Evolutionary conservation across 495 filamentous ascomycete genomes (phyloP), one percentile per base, ranked within the genome.

Genomic region (Annulohypoxylon bovei): DNA sequence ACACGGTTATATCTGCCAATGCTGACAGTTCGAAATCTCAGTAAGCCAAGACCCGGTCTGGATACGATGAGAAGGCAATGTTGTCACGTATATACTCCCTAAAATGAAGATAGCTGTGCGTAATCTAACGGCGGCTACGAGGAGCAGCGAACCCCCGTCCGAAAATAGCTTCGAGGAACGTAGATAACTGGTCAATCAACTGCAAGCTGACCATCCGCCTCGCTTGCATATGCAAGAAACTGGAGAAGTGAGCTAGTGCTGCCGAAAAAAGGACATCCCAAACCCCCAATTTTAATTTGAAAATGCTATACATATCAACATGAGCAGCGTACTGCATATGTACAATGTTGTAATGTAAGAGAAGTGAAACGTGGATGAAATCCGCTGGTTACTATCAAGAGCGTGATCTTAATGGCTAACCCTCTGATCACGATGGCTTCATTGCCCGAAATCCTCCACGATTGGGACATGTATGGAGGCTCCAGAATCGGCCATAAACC

Each of bases 221-320:
- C 65, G 66, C 70, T 65, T 68, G 65, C 60, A 67, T 68, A 72
- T 72, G 65, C 70, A 72, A 57, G 60, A 68, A 54, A 72, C 47
- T 65, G 54, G 70, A 67, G 70, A 42, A 72, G 27, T 28, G 55
- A 72, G 65, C 70, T 68, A 68, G 49, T 68, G 60, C 33, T 72
- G 47, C 69, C 70, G 60, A 65, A 65, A 68, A 61, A 72, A 32
- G 70, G 60, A 65, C 46, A 61, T 50, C 46, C 46, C 33, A 22
- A 68, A 46, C 62, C 69, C 62, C 55, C 67, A 60, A n/a, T 59
- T 62, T 39, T 54, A 22, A 25, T 30, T 33, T 30, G 30, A 60
- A n/a, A n/a, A 47, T 39, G 53, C 20, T 46, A 32, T 22, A 12
- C 32, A 56, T 56, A 39, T 33, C 16, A 7, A 32, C 18, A 35